These are phyloP conservation scores for Myxozyma kluyveri DNA, from an alignment of 805 yeast genomes.

Conservation along the genomic window DNA sequence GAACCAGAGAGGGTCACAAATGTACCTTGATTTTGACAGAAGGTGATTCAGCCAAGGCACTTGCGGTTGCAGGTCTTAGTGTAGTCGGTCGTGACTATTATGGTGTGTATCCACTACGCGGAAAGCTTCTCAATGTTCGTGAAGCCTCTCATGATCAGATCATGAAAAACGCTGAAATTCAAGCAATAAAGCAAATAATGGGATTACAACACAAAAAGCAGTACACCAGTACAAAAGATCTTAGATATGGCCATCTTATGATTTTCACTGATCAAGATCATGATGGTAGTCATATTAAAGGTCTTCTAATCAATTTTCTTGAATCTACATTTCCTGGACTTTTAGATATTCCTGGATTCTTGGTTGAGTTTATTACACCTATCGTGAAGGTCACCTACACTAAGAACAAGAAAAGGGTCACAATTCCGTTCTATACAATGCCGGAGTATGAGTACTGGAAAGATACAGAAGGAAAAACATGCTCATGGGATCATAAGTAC, in stretches of 20 bases:
- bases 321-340: conserved; percentile 94
- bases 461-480: conserved; percentile 68
- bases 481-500: conserved; percentile 89
- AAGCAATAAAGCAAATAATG: conserved; percentile 90
- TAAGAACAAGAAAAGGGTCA: conserved; percentile 46
- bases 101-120: conserved; percentile 93
- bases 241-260: conserved; percentile 96
- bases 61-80: conserved; percentile 89
- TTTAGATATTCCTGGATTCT: conserved; percentile 83
- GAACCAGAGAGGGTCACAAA: conserved; percentile 85
- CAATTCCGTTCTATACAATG: conserved; percentile 82
- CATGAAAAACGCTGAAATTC: conserved; percentile 87
- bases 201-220: conserved; percentile 90
- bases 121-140: conserved; percentile 90
- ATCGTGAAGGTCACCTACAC: conserved; percentile 84
- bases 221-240: conserved; percentile 66
- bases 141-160: conserved; percentile 97
- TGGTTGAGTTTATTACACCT: conserved; percentile 93
- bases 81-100: conserved; percentile 94
- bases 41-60: conserved; percentile 91
- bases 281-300: conserved; percentile 97
- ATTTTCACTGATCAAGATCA: conserved; percentile 99
- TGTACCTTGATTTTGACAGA: conserved; percentile 93
- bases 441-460: conserved; percentile 96
- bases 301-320: conserved; percentile 85